Evolutionary conservation across 164 flowering plant species (phyloP), one percentile per base, ranked within the genome.

Genomic region (Cinnamomum micranthum): DNA sequence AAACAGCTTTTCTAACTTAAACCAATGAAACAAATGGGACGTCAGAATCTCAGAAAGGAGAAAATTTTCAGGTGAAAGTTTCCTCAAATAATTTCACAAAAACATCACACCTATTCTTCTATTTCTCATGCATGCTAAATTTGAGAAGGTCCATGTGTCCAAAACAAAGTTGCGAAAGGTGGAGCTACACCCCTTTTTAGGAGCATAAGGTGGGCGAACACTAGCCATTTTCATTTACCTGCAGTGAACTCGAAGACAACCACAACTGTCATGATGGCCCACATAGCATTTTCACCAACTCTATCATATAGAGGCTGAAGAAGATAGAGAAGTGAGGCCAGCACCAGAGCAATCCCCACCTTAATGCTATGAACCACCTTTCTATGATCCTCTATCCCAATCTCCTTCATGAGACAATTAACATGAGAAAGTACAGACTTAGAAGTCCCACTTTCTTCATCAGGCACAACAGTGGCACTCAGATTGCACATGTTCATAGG

Each of bases 191-290:
- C 35, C 35, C 35, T 31, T 31, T 31, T 6, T 31, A 31, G 35
- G 35, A 5, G 35, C 35, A 31, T 31, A 31, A 31, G 35, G 6
- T 31, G 6, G 6, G 35, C 35, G 35, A 31, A 31, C 35, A 31
- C 35, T 41, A 1, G 33, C 68, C 24, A 65, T 7, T n/a, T 31
- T 51, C 22, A 2, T 14, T 47, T 58, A 94, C 97, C 98, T 85
- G 94, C 93, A 9, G 6, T 83, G 82, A 85, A 89, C 83, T 94
- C 98, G 69, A 91, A 92, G 71, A 90, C 73, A 55, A 94, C 96
- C 1, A 90, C 92, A n/a, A 94, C 97, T 7, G 98, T 92, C 93
- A 94, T 94, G 79, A 92, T 83, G 62, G 97, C 97, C 98, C 98
- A 94, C 88, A 94, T 88, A 31, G 92, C 92, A 79, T 89, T 91